Conservation (phyloP, 176 grass and related monocot genomes). For the Phragmites australis region DNA sequence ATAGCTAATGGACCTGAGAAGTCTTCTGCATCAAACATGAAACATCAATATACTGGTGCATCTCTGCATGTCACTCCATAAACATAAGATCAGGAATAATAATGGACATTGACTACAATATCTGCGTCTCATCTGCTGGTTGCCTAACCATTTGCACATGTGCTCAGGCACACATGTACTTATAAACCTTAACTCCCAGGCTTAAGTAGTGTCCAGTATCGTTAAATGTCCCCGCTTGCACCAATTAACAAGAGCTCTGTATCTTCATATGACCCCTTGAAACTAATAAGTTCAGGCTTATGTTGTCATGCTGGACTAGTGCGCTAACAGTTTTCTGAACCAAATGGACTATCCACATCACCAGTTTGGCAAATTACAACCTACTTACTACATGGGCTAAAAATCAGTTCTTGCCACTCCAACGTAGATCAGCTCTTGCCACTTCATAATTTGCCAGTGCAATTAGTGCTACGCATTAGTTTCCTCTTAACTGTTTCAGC, state of each 20-base stretch:
- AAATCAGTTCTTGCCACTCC: background rate
- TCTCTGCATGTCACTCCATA: background rate
- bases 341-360: background rate
- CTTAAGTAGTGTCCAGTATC: background rate
- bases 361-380: constrained; percentile 3
- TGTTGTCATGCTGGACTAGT: background rate
- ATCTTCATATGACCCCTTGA: background rate
- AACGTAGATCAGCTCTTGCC: background rate
- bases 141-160: background rate
- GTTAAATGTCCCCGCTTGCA: background rate
- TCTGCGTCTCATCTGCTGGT: background rate
- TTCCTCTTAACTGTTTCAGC: background rate
- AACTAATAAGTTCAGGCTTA: background rate
- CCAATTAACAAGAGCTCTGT: background rate
- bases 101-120: background rate
- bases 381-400: background rate
- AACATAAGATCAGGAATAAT: background rate
- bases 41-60: background rate
- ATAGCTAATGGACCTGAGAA: background rate
- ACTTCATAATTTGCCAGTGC: background rate
- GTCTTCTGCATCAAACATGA: constrained; percentile 10
- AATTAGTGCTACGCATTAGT: background rate
- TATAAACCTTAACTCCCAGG: background rate
- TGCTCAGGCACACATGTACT: background rate
- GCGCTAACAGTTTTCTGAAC: background rate